A percentile compares a stretch with the other conserved stretches of the same genome.
phyloP scores from a whole-genome alignment of 2,329 filamentous ascomycete genomes.

The Malbranchea cinnamomea region DNA sequence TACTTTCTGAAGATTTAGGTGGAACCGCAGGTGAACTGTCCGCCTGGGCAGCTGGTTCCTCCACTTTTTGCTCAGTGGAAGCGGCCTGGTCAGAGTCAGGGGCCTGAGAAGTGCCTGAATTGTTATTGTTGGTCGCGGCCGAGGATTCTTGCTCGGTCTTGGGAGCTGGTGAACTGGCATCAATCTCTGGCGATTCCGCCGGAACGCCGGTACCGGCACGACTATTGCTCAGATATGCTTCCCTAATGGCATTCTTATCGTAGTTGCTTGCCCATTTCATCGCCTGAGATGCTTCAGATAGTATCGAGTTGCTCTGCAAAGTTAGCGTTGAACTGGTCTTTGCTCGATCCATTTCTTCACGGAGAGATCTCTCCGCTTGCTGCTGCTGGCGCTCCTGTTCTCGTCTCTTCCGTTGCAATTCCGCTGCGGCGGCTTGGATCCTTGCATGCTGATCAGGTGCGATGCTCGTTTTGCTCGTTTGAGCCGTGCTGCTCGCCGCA shows the following conservation, averaged over 20 bases:
- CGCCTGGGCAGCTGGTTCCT: slow-evolving; percentile 9
- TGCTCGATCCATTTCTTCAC: slow-evolving; percentile 38
- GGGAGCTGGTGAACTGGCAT: background rate
- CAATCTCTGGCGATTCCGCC: slow-evolving; percentile 27
- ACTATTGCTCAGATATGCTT: slow-evolving; percentile 66
- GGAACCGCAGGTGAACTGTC: slow-evolving; percentile 4
- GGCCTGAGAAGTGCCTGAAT: too few relatives aligned
- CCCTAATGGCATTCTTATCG: slow-evolving; percentile 73
- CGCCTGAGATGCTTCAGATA: slow-evolving; percentile 76
- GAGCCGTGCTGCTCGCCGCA: slow-evolving; percentile 33
- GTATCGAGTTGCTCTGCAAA: slow-evolving; percentile 66
- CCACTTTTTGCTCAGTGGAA: slow-evolving; percentile 10
- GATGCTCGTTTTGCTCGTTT: slow-evolving; percentile 66
- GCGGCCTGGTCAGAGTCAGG: too few relatives aligned
- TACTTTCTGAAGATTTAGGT: slow-evolving; percentile 12
- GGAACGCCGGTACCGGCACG: slow-evolving; percentile 54
- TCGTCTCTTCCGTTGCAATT: slow-evolving; percentile 57
- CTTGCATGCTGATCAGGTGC: slow-evolving; percentile 82
- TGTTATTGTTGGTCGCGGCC: slow-evolving; percentile 13
- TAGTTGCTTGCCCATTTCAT: slow-evolving; percentile 97
- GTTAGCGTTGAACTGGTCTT: slow-evolving; percentile 89
- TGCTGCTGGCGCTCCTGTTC: slow-evolving; percentile 39
- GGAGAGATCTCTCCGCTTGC: slow-evolving; percentile 39
- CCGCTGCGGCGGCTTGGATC: slow-evolving; percentile 80
- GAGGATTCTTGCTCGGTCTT: slow-evolving; percentile 3